Conservation (phyloP, 1,284 basidiomycete genomes). For the Leccinum pachyderme region DNA sequence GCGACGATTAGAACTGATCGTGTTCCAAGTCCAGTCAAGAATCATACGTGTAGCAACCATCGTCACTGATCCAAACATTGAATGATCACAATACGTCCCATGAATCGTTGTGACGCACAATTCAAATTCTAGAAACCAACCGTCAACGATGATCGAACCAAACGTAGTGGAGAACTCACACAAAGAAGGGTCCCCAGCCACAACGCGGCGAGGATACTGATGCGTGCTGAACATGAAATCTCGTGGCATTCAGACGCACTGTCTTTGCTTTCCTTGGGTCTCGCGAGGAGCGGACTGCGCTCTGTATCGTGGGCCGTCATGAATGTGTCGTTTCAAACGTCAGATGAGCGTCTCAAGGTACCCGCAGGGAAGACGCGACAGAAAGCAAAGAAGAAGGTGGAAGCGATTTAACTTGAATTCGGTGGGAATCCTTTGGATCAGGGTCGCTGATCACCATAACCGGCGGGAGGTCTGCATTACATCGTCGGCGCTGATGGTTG, state of each 20-base stretch:
- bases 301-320: conserved; percentile 1
- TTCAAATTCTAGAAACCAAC: conserved; percentile 16
- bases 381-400: background rate
- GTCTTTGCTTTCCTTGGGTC: background rate
- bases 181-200: conserved; percentile 22
- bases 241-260: conserved; percentile 4
- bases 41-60: conserved; percentile 24
- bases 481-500: background rate
- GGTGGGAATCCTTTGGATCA: background rate
- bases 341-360: background rate
- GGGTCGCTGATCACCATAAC: background rate
- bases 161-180: conserved; percentile 2
- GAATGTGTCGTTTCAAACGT: background rate
- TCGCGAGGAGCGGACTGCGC: conserved; percentile 11
- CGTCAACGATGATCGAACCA: background rate
- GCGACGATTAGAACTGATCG: background rate
- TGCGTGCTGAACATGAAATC: conserved; percentile 5
- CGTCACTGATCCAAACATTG: conserved; percentile 14
- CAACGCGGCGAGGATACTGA: conserved; percentile 12
- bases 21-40: background rate
- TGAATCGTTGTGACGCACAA: conserved; percentile 11
- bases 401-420: background rate
- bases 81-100: background rate
- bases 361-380: background rate
- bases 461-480: background rate